Evolutionary conservation across 139 green algal genomes (phyloP).

Genomic region (Dunaliella sp.): DNA sequence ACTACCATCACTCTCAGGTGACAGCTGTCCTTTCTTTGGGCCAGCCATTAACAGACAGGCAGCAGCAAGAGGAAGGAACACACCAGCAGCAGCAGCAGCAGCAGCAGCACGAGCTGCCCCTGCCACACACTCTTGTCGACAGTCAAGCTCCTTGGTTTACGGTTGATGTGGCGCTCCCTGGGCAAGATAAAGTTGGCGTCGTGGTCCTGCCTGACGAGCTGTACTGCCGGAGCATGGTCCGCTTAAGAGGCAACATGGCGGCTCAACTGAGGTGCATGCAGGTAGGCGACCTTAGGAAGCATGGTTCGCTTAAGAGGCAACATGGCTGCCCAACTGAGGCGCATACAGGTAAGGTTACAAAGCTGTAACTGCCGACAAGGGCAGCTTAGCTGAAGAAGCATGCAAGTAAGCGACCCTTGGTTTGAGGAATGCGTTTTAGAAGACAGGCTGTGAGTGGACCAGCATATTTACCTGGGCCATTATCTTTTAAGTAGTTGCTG

Average conservation of each 20-base stretch:
- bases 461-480: too few species aligned
- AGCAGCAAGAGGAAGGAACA: not conserved
- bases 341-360: not conserved
- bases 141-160: not conserved
- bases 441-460: too few species aligned
- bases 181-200: not conserved
- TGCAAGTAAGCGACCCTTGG: too few species aligned
- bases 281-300: too few species aligned
- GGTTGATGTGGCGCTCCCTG: not conserved
- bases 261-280: not conserved
- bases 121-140: not conserved
- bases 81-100: not conserved
- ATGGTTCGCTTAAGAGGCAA: not conserved
- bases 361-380: too few species aligned
- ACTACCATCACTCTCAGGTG: too few species aligned
- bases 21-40: not conserved
- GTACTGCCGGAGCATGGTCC: not conserved
- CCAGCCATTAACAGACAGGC: not conserved
- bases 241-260: not conserved
- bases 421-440: too few species aligned
- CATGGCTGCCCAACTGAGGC: not conserved
- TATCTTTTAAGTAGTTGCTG: too few species aligned
- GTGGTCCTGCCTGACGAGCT: not conserved
- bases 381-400: too few species aligned
- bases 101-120: not conserved